Percentiles rank a stretch among this genome's conserved stretches.
phyloP scores from a whole-genome alignment of 768 basidiomycete species.

The Russula sp. region DNA sequence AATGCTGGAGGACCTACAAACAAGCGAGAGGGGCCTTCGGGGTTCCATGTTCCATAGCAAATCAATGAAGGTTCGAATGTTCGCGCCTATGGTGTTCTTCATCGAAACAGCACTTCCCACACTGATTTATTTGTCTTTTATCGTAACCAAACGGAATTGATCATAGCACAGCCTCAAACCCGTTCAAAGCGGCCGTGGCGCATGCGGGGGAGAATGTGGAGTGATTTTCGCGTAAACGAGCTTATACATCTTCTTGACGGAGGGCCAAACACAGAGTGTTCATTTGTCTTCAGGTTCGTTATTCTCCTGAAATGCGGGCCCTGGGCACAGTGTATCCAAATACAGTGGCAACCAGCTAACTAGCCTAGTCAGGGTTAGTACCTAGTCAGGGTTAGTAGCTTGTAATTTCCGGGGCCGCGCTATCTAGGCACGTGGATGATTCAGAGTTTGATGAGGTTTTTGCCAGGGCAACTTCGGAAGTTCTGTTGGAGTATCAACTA shows the following conservation, averaged over 20 bases:
- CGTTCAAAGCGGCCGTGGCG: neutral
- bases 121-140: neutral
- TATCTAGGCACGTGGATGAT: neutral
- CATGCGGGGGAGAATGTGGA: neutral
- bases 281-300: neutral
- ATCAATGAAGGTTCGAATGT: neutral
- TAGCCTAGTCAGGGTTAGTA: neutral
- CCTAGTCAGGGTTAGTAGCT: neutral
- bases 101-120: neutral
- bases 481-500: neutral
- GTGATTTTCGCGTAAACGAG: neutral
- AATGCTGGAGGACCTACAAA: neutral
- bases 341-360: neutral
- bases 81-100: neutral
- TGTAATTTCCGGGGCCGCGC: neutral
- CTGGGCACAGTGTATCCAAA: neutral
- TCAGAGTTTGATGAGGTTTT: neutral
- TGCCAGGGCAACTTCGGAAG: neutral
- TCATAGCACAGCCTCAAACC: neutral
- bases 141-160: constrained; percentile 1
- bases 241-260: neutral
- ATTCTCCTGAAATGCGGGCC: neutral
- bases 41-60: neutral
- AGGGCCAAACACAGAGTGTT: neutral
- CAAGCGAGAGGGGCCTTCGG: constrained; percentile 3